Conservation (phyloP, 805 yeast genomes). For the Barnettozyma californica region DNA sequence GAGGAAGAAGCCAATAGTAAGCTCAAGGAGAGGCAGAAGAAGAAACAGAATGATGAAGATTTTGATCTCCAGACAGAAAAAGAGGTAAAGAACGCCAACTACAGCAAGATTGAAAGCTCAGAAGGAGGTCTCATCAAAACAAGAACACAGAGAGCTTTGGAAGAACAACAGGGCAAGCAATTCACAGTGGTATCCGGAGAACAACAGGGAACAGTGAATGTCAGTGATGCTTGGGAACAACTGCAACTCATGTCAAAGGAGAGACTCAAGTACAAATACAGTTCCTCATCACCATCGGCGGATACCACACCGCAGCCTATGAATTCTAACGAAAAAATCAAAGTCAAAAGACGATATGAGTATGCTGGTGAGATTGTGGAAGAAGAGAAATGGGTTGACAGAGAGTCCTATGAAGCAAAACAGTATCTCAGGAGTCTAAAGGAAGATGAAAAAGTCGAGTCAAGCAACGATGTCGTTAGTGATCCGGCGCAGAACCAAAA, state of each 20-base stretch:
- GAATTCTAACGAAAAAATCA: conserved; percentile 42
- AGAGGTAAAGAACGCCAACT: conserved; percentile 28
- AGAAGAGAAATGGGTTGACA: conserved; percentile 74
- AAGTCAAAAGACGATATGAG: conserved; percentile 71
- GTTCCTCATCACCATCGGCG: conserved; percentile 14
- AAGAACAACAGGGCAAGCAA: conserved; percentile 27
- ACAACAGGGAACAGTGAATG: conserved; percentile 33
- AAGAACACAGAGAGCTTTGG: conserved; percentile 52
- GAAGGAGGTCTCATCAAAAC: conserved; percentile 67
- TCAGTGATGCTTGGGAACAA: conserved; percentile 51
- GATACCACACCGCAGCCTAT: conserved; percentile 10
- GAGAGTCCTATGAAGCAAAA: conserved; percentile 78
- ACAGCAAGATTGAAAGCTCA: conserved; percentile 49
- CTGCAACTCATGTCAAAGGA: conserved; percentile 34
- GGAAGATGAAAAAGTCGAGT: conserved; percentile 23
- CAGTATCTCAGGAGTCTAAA: conserved; percentile 63
- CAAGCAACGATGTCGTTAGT: conserved; percentile 12
- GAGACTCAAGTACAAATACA: conserved; percentile 21
- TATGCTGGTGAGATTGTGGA: conserved; percentile 84
- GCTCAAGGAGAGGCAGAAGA: conserved; percentile 14
- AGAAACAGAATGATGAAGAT: conserved; percentile 24
- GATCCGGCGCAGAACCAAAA: conserved; percentile 5
- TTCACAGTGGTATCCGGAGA: conserved; percentile 14
- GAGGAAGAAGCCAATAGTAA: conserved; percentile 19
- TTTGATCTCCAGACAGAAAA: conserved; percentile 34